Evolutionary conservation across 1,284 basidiomycete species (phyloP), one percentile per base, ranked within the genome.

Genomic region (Ceratobasidium theobromae): DNA sequence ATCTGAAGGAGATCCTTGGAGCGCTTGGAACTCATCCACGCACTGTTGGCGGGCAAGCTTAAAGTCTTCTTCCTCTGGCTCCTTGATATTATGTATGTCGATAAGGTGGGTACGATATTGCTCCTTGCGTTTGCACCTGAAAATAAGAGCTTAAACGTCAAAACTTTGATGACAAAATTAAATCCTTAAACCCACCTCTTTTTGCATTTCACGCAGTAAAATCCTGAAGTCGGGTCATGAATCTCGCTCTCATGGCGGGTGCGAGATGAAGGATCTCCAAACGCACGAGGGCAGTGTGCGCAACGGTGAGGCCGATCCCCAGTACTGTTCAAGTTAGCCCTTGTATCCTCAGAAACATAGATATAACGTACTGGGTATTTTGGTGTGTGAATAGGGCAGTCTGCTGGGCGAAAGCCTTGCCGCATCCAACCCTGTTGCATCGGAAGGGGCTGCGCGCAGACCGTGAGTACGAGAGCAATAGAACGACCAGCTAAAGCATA

Each of bases 211-310:
- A 25, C 14, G 38, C 60, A 64, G 25, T 53, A 27, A 30, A 52
- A 64, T n/a, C 60, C 60, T 8, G n/a, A 16, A 8, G 23, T 25
- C 9, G 60, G 60, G 38, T 53, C 43, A 28, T 64, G 60, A 6
- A 49, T 52, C 49, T 64, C 60, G 25, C 43, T 64, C 16, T 64
- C 49, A 28, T 64, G 60, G 12, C 60, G 60, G 21, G 48, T 52
- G 14, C 60, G 60, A 4, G 60, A 64, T 0, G 60, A 64, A 1
- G 60, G 60, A 32, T 64, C 60, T 8, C 33, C 48, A 32, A 64
- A 64, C 8, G 25, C 11, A 18, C 33, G 23, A 9, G 11, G 30
- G 38, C 60, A 64, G 4, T 48, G 46, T 1, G 25, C 11, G 23
- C 48, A 49, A 23, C 60, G 35, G 23, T 64, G 60, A 14, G 60